Evolutionary conservation across 2,329 filamentous ascomycete species (phyloP).

Genomic region (Stemphylium beticola): DNA sequence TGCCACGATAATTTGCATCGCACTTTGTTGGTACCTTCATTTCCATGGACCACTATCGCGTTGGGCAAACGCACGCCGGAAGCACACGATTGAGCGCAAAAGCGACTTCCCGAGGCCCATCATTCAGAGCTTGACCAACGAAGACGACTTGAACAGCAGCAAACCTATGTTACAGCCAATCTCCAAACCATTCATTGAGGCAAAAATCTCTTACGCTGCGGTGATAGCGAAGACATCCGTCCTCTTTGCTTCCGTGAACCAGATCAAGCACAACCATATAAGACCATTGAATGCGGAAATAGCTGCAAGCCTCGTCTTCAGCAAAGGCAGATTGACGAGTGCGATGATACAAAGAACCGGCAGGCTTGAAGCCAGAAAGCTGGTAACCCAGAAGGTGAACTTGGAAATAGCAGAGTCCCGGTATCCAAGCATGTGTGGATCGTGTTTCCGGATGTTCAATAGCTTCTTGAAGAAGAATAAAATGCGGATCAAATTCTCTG

Average conservation of each 20-base stretch:
- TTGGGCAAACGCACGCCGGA: no score
- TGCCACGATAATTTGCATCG: no score
- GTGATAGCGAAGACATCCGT: constrained; percentile 35
- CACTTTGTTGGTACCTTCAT: no score
- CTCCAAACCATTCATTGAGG: no score
- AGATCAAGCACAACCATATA: constrained; percentile 26
- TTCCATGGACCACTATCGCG: no score
- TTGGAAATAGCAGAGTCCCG: background rate
- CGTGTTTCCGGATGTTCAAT: no score
- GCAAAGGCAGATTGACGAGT: constrained; percentile 15
- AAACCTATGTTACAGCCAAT: background rate
- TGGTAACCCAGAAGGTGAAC: constrained; percentile 25
- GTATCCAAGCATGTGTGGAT: no score
- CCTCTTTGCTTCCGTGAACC: constrained; percentile 29
- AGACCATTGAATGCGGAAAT: constrained; percentile 34
- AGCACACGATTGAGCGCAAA: no score
- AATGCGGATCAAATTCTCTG: no score
- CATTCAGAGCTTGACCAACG: background rate
- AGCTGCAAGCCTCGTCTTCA: constrained; percentile 15
- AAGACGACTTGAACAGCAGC: constrained; percentile 11
- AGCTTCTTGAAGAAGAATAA: no score
- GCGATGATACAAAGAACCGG: constrained; percentile 30
- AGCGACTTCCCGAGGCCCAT: no score
- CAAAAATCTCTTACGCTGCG: constrained; percentile 26
- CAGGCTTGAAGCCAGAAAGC: constrained; percentile 27